Evolutionary conservation across 768 basidiomycete species (phyloP).

Genomic region (Psilocybe sp.): DNA sequence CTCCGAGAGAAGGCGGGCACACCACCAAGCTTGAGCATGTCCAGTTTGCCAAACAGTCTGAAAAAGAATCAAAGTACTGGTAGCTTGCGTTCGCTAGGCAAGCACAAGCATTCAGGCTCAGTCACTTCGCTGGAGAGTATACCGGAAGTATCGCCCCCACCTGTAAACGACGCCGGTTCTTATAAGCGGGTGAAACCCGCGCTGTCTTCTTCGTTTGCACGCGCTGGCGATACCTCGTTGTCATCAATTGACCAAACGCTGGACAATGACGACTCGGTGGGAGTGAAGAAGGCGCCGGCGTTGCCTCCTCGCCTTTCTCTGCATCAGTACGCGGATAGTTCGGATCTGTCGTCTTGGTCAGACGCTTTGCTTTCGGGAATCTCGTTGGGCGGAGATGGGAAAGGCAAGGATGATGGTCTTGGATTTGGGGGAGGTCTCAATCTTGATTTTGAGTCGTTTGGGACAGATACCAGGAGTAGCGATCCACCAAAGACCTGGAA

Average conservation of each 20-base stretch:
- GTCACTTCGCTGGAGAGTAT: conserved; percentile 23
- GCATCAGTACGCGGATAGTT: conserved; percentile 39
- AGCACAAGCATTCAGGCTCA: conserved; percentile 15
- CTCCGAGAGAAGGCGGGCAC: background rate
- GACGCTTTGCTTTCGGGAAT: conserved; percentile 53
- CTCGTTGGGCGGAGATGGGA: conserved; percentile 23
- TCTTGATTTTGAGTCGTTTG: conserved; percentile 10
- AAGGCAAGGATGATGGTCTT: background rate
- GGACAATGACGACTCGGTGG: background rate
- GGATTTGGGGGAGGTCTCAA: conserved; percentile 12
- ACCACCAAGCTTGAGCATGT: conserved; percentile 3
- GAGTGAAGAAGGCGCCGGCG: conserved; percentile 21
- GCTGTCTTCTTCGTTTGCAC: background rate
- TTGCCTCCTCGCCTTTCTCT: conserved; percentile 56
- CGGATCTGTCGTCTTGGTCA: conserved; percentile 52
- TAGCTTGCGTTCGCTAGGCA: conserved; percentile 11
- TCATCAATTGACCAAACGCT: background rate
- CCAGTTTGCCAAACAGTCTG: conserved; percentile 3
- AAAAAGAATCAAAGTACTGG: conserved; percentile 10
- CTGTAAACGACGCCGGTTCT: background rate
- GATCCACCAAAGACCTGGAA: conserved; percentile 3
- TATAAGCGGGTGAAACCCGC: too few species aligned
- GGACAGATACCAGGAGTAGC: background rate
- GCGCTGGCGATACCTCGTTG: background rate
- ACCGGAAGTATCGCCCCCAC: conserved; percentile 14